Conservation (phyloP, 495 filamentous ascomycete species). For the Trichoderma asperelloides region DNA sequence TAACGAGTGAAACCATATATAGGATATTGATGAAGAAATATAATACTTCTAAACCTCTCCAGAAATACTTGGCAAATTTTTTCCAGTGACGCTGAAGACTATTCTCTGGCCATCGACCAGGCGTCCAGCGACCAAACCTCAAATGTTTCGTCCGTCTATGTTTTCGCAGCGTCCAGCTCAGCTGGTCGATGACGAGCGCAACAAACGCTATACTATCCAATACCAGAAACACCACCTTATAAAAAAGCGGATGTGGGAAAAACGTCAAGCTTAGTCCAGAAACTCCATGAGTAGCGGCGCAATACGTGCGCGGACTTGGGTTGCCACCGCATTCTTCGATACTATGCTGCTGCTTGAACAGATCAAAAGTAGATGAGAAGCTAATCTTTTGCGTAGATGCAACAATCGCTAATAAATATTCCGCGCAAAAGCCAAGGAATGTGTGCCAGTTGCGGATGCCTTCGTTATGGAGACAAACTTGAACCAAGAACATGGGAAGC, state of each 20-base stretch:
- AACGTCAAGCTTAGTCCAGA: not conserved
- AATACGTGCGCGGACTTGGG: conserved; percentile 9
- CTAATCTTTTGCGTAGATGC: conserved; percentile 5
- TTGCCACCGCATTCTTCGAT: conserved; percentile 5
- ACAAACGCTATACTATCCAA: not conserved
- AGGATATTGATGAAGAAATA: conserved; percentile 7
- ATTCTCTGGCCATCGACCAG: not conserved
- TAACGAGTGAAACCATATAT: conserved; percentile 5
- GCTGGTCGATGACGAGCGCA: not conserved
- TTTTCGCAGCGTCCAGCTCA: conserved; percentile 8
- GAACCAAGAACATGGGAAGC: conserved; percentile 9
- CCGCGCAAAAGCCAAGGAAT: conserved; percentile 2
- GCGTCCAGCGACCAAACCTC: not conserved
- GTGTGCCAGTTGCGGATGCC: conserved; percentile 9
- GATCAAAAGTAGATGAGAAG: conserved; percentile 1
- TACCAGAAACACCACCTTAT: conserved; percentile 6
- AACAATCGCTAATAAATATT: conserved; percentile 2
- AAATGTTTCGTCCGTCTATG: not conserved
- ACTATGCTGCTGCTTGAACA: not conserved
- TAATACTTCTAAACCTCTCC: not conserved
- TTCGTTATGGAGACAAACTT: conserved; percentile 9
- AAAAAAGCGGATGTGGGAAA: conserved; percentile 8
- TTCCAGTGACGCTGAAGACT: not conserved
- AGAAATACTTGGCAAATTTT: not conserved
- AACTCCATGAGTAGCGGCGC: conserved; percentile 4